Evolutionary conservation across 1,139 yeast genomes (phyloP).

Genomic region (Candida tetrigidarum): DNA sequence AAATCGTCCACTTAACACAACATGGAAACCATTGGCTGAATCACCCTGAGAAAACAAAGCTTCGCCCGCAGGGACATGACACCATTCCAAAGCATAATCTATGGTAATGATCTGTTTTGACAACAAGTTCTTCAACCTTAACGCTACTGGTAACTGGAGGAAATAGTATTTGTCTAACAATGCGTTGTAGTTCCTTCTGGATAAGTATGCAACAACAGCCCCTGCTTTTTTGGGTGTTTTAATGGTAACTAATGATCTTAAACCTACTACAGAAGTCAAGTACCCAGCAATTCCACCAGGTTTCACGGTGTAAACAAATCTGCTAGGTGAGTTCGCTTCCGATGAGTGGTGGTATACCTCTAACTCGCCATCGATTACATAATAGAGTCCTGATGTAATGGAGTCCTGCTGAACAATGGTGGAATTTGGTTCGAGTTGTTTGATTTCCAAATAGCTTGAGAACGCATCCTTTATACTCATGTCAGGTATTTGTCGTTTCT

Average conservation of each 20-base stretch:
- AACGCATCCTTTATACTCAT: conserved; percentile 60
- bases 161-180: conserved; percentile 77
- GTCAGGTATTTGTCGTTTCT: conserved; percentile 11
- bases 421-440: conserved; percentile 56
- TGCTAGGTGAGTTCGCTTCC: conserved; percentile 26
- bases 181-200: conserved; percentile 63
- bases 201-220: conserved; percentile 71
- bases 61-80: conserved; percentile 85
- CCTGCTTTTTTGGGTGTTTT: conserved; percentile 56
- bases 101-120: conserved; percentile 71
- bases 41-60: conserved; percentile 82
- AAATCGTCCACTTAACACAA: conserved; percentile 88
- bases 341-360: conserved; percentile 53
- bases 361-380: conserved; percentile 75
- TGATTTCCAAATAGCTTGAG: conserved; percentile 62
- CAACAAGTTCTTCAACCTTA: conserved; percentile 65
- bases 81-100: conserved; percentile 96
- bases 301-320: conserved; percentile 56
- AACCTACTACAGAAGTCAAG: conserved; percentile 78
- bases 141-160: conserved; percentile 78
- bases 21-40: conserved; percentile 89
- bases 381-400: conserved; percentile 73
- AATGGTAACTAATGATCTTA: conserved; percentile 75
- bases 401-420: conserved; percentile 66
- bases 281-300: conserved; percentile 92